phyloP scores from a whole-genome alignment of 139 green algal genomes.

The Ostreobium quekettii region DNA sequence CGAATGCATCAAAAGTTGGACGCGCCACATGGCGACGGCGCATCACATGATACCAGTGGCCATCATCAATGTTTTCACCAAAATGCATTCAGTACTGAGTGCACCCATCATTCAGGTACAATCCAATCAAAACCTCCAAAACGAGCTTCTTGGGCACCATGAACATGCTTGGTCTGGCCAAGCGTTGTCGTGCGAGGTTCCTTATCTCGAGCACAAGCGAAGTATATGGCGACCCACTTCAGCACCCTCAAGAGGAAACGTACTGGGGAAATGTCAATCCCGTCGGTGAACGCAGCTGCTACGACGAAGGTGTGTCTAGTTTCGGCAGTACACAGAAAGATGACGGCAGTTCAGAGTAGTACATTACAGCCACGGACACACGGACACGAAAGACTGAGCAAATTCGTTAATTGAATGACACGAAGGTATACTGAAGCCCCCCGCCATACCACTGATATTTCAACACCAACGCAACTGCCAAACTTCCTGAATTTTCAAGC shows the following conservation, averaged over 20 bases:
- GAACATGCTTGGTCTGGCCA: constrained; percentile 99
- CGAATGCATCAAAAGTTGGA: too few relatives aligned
- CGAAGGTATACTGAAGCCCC: too few relatives aligned
- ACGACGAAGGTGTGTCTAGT: constrained; percentile 77
- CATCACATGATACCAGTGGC: too few relatives aligned
- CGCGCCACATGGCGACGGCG: too few relatives aligned
- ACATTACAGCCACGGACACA: too few relatives aligned
- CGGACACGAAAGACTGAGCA: too few relatives aligned
- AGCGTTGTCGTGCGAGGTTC: constrained; percentile 86
- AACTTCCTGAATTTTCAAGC: too few relatives aligned
- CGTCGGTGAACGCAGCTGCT: constrained; percentile 95
- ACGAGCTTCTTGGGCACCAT: constrained; percentile 95
- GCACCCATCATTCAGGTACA: constrained; percentile 64
- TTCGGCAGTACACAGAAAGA: not conserved
- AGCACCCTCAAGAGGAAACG: constrained; percentile 94
- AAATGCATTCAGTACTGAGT: constrained; percentile 1
- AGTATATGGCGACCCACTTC: constrained; percentile 95
- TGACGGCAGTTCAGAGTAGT: not conserved
- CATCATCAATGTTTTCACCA: too few relatives aligned
- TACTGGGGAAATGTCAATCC: constrained; percentile 99
- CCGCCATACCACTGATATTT: too few relatives aligned
- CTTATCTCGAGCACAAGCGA: constrained; percentile 89
- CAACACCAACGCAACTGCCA: too few relatives aligned
- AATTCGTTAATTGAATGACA: too few relatives aligned
- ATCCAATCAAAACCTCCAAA: constrained; percentile 98